These are phyloP conservation scores for Xylaria venustula DNA, from an alignment of 495 filamentous ascomycete species.

Conservation along the genomic window DNA sequence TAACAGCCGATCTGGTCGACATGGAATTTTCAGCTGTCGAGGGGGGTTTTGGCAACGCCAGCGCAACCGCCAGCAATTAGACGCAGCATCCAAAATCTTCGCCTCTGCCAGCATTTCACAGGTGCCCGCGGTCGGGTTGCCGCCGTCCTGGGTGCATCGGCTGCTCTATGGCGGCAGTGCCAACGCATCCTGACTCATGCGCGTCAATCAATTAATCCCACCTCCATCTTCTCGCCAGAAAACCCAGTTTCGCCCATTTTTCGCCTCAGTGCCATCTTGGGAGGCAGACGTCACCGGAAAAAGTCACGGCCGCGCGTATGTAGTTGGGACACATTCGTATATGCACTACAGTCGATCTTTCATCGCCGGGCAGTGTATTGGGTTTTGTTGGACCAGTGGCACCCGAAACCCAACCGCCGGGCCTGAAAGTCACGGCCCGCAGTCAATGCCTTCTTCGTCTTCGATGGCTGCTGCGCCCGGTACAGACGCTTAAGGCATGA, in stretches of 20 bases:
- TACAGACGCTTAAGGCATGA: too few relatives aligned
- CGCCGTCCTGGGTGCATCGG: neutral
- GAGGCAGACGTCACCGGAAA: neutral
- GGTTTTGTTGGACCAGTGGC: constrained; percentile 10
- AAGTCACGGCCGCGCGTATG: neutral
- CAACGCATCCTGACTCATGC: constrained; percentile 15
- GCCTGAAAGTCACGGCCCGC: too few relatives aligned
- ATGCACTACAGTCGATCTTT: neutral
- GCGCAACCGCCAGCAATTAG: neutral
- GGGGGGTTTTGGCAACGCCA: neutral
- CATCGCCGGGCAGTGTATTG: neutral
- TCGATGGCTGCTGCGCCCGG: neutral
- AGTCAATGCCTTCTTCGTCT: neutral
- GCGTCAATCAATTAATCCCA: neutral
- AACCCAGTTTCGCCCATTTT: neutral
- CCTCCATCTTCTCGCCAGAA: neutral
- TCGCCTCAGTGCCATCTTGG: neutral
- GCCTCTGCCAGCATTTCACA: neutral
- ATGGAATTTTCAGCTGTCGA: neutral
- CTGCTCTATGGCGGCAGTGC: neutral
- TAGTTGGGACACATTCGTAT: neutral
- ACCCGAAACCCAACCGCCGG: constrained; percentile 5
- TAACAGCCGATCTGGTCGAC: neutral
- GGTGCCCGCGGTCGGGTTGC: neutral
- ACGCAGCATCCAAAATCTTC: neutral